Evolutionary conservation across 2,329 filamentous ascomycete species (phyloP), one percentile per base, ranked within the genome.

Genomic region (Fonsecaea pedrosoi): DNA sequence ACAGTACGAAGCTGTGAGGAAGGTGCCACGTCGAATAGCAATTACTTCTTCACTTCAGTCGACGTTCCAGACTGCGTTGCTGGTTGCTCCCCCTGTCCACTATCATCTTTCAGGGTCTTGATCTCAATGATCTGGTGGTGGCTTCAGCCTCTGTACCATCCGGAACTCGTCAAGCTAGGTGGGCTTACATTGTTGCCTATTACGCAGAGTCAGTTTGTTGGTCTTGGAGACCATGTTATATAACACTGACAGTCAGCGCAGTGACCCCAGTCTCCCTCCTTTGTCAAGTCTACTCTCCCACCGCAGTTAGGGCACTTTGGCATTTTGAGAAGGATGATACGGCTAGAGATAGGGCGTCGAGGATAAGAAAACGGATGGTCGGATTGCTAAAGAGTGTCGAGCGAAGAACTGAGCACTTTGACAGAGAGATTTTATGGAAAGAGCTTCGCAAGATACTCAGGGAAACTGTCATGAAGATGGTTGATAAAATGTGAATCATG

Each of bases 251-350:
- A 72, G 21, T 69, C 65, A 15, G 71, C 71, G 60, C 71, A 72
- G 57, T 72, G 71, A n/a, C 69, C 71, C 45, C 67, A 71, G 13
- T 66, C 65, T 30, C 70, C 70, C 34, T 71, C 70, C 25, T 69
- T 69, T 25, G 70, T 72, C 55, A 73, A 53, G 50, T 73, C 70
- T 12, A 70, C 68, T 32, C 61, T 48, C n/a, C 68, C 71, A 34
- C 69, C 65, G 56, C 69, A 73, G 45, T 68, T 64, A 7, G 68
- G 68, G 53, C 70, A 70, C 40, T 70, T 66, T 7, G 67, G 58
- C 69, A 71, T 71, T 40, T 15, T 66, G 15, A 30, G 35, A 54
- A 21, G 53, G 21, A 18, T 21, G 50, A 34, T 21, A n/a, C 12
- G 54, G 45, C n/a, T 60, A 21, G n/a, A 42, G 18, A n/a, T 4